Percentiles rank a stretch among this genome's conserved stretches.
phyloP scores from a whole-genome alignment of 2,329 filamentous ascomycete species.

The Apiospora malaysiana region DNA sequence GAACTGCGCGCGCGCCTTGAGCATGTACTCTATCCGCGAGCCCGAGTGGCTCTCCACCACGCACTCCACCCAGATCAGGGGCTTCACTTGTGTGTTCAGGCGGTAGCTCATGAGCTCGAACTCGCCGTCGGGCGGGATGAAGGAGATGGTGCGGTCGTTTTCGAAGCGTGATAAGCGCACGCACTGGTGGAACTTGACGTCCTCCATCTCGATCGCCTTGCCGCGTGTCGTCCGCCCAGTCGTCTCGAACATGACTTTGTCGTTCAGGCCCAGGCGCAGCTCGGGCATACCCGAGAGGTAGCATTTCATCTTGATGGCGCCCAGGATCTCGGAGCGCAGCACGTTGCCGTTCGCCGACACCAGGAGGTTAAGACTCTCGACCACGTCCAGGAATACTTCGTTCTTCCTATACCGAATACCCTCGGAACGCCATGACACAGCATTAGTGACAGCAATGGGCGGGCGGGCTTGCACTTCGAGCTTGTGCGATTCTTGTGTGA shows the following conservation, averaged over 20 bases:
- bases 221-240: slow-evolving; percentile 92
- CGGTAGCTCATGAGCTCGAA: slow-evolving; percentile 99
- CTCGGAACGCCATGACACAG: slow-evolving; percentile 97
- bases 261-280: slow-evolving; percentile 89
- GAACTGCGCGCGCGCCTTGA: slow-evolving; percentile 97
- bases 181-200: slow-evolving; percentile 99
- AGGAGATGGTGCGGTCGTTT: slow-evolving; percentile 98
- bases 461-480: slow-evolving; percentile 95
- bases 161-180: slow-evolving; percentile 95
- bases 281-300: slow-evolving; percentile 99
- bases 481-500: slow-evolving; percentile 99
- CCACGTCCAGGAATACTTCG: slow-evolving; percentile 97
- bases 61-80: slow-evolving; percentile 98
- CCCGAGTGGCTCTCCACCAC: slow-evolving; percentile 96
- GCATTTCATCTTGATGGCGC: slow-evolving; percentile 99
- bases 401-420: slow-evolving; percentile 99
- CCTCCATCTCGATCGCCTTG: slow-evolving; percentile 99
- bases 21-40: slow-evolving; percentile 97
- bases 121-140: slow-evolving; percentile 97
- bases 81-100: slow-evolving; percentile 97
- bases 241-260: slow-evolving; percentile 99
- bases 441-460: slow-evolving; percentile 97
- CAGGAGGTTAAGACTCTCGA: slow-evolving; percentile 94
- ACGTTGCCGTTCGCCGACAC: slow-evolving; percentile 96
- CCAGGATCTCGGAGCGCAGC: slow-evolving; percentile 92